Conservation (phyloP, 441 rosid species). For the Corymbia calophylla region DNA sequence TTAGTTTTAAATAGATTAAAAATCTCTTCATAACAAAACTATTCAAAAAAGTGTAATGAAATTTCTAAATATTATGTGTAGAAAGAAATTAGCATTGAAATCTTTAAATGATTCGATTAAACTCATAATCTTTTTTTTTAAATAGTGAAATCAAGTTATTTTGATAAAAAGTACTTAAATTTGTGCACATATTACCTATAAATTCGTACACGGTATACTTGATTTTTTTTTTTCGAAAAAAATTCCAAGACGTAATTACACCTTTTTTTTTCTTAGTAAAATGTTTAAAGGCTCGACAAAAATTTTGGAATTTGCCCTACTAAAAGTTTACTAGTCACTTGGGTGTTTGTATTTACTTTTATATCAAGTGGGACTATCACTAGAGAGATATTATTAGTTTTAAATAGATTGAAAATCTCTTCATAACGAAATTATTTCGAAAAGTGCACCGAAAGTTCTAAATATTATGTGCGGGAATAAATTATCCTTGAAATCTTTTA, state of each 20-base stretch:
- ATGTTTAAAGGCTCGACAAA: neutral
- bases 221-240: neutral
- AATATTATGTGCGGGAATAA: neutral
- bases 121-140: neutral
- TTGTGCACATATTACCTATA: neutral
- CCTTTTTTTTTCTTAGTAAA: neutral
- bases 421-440: too few species aligned
- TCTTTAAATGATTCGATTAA: neutral
- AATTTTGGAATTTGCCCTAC: too few species aligned
- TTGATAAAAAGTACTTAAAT: accelerated
- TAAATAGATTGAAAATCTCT: too few species aligned
- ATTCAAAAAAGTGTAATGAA: too few species aligned
- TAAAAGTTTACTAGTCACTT: too few species aligned
- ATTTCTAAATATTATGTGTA: too few species aligned
- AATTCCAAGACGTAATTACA: accelerated
- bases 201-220: neutral
- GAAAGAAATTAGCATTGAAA: neutral
- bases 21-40: too few species aligned
- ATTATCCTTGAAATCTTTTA: neutral
- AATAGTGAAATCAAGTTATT: neutral
- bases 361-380: too few species aligned
- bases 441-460: too few species aligned
- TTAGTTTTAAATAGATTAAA: too few species aligned
- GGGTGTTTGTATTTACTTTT: too few species aligned
- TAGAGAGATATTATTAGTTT: too few species aligned